Evolutionary conservation across 2,329 filamentous ascomycete genomes (phyloP), one percentile per base, ranked within the genome.

Genomic region (Thermoascus crustaceus): DNA sequence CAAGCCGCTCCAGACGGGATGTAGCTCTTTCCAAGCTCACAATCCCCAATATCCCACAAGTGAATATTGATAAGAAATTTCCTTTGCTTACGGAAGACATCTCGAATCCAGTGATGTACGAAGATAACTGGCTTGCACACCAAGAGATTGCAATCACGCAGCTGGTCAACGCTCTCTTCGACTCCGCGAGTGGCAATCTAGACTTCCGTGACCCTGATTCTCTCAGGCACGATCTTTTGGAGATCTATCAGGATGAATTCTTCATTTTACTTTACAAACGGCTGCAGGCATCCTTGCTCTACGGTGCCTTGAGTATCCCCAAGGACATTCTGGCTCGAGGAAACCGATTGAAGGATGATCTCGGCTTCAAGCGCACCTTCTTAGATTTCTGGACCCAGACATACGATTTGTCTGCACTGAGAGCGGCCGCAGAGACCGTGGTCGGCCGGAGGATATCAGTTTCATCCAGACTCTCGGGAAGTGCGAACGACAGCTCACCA

Each of bases 111-210:
- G 65, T 71, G 35, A 61, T 80, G 43, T 79, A 79, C 50, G 75
- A 80, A 47, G 75, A 79, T 30, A 65, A 71, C 37, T 80, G 76
- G 76, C 68, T 80, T 23, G 65, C 62, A 8, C 71, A 79, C 41
- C 76, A 80, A 48, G 76, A 80, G 48, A 60, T 72, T 14, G 70
- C 73, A 23, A 69, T 80, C 29, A 74, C 74, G 0, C 75, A 79
- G 48, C 59, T 80, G 5, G 53, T 75, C 30, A 81, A 80, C 50
- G 61, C 61, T 9, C 56, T 78, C 31, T 75, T 78, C 45, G 54
- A 67, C 22, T 52, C 61, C 4, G 54, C 59, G 0, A 39, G 40
- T 34, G 35, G 42, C 3, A 39, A 42, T 4, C 19, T 32, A 19
- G 31, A 30, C 8, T 19, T 33, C 18, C 53, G 54, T 47, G 46